Conservation (phyloP, 139 green algal genomes). For the Chlorella sp. region DNA sequence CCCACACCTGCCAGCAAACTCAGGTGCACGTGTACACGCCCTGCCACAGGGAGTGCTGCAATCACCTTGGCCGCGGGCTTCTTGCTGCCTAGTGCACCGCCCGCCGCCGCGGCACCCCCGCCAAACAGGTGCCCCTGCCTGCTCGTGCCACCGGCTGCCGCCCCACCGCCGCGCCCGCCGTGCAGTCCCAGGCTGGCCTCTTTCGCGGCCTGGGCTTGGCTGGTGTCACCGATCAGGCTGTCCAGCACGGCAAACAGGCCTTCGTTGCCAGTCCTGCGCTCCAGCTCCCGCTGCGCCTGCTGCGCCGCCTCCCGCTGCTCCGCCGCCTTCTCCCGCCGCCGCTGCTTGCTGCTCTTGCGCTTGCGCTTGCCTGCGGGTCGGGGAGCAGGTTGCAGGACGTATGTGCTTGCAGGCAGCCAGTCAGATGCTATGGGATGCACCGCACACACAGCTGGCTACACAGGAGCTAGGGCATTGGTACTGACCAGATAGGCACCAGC, state of each 20-base stretch:
- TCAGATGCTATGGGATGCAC: no score
- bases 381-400: no score
- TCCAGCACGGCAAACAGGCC: slow-evolving; percentile 40
- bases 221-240: slow-evolving; percentile 9
- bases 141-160: not conserved
- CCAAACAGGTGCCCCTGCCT: slow-evolving; percentile 22
- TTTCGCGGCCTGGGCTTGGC: slow-evolving; percentile 11
- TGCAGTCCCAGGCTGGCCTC: not conserved
- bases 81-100: not conserved
- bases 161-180: not conserved
- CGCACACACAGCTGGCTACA: no score
- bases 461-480: no score
- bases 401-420: no score
- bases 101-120: not conserved
- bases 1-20: no score
- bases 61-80: slow-evolving; percentile 1
- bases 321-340: not conserved
- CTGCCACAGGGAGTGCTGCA: not conserved
- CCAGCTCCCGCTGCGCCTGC: slow-evolving; percentile 7
- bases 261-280: slow-evolving; percentile 15
- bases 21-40: no score
- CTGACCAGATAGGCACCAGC: no score
- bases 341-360: slow-evolving; percentile 19
- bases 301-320: slow-evolving; percentile 4
- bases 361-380: slow-evolving; percentile 18